Conservation (phyloP, 2,329 filamentous ascomycete species). For the Fusarium sp. region DNA sequence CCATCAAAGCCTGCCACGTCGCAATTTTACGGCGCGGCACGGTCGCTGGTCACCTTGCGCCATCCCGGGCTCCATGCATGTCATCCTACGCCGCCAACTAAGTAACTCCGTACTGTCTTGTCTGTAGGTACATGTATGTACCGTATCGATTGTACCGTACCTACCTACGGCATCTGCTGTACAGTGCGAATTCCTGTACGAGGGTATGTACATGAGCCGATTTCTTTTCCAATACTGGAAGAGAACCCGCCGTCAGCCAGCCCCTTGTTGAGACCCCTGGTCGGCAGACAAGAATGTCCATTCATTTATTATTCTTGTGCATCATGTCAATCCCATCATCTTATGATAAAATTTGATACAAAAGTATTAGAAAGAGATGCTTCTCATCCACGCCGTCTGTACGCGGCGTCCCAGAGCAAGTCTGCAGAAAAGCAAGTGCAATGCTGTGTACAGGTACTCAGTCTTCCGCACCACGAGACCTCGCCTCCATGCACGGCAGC, state of each 20-base stretch:
- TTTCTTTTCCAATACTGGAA: constrained; percentile 27
- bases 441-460: constrained; percentile 16
- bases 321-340: neutral
- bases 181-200: constrained; percentile 35
- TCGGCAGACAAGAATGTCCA: constrained; percentile 4
- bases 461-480: constrained; percentile 47
- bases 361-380: neutral
- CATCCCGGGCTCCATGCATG: constrained; percentile 49
- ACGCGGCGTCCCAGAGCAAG: neutral
- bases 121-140: neutral
- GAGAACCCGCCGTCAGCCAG: constrained; percentile 34
- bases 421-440: constrained; percentile 25
- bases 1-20: constrained; percentile 46
- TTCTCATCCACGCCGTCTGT: neutral
- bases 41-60: constrained; percentile 44
- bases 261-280: constrained; percentile 2
- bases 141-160: neutral
- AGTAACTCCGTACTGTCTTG: neutral
- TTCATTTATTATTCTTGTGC: neutral
- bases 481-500: constrained; percentile 48
- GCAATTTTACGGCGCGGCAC: constrained; percentile 49
- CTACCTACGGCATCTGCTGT: neutral
- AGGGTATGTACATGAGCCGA: constrained; percentile 14
- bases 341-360: neutral
- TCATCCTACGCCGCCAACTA: constrained; percentile 42